Evolutionary conservation across 345 rosid genomes (phyloP), one percentile per base, ranked within the genome.

Genomic region (Hevea brasiliensis): DNA sequence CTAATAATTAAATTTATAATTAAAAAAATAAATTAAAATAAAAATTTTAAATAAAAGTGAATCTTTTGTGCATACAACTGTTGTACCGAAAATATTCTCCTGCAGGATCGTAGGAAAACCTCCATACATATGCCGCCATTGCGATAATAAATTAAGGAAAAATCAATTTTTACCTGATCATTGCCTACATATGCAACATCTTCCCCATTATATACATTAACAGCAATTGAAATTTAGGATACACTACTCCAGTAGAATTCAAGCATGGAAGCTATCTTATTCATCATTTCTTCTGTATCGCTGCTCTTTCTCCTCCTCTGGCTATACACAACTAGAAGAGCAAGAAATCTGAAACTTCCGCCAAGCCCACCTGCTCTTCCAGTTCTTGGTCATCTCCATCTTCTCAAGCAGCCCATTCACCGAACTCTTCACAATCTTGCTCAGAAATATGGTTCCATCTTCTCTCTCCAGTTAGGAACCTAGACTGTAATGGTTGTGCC

Each of bases 311-410:
- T 73, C 37, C 17, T 73, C 4, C 11, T 79, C 11, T 69, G 63
- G 41, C 50, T 60, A 7, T 63, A 29, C 14, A 50, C 48, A n/a
- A 58, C 13, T 13, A 35, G 60, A 60, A 63, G 12, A 37, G 20
- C 72, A 3, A 70, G 62, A 26, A 8, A 37, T 35, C 57, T 58
- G 55, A 83, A 85, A 7, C 80, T 75, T 9, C 90, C 92, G 7
- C 92, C 90, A 9, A 69, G 83, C 64, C 92, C 90, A 0, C 76
- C 65, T 7, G 68, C 86, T 3, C 74, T 83, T 11, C 90, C 91
- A 8, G 13, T 89, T n/a, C 50, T 89, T 4, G 93, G 93, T 4
- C 91, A 89, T 65, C 84, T 89, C 55, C 84, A 82, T 76, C 84
- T 83, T 67, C 71, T 87, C 4, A 84, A 76, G 56, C 72, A 73